Base-by-base conservation (phyloP, 768 basidiomycete genomes). In the Austroboletus festivus region DNA sequence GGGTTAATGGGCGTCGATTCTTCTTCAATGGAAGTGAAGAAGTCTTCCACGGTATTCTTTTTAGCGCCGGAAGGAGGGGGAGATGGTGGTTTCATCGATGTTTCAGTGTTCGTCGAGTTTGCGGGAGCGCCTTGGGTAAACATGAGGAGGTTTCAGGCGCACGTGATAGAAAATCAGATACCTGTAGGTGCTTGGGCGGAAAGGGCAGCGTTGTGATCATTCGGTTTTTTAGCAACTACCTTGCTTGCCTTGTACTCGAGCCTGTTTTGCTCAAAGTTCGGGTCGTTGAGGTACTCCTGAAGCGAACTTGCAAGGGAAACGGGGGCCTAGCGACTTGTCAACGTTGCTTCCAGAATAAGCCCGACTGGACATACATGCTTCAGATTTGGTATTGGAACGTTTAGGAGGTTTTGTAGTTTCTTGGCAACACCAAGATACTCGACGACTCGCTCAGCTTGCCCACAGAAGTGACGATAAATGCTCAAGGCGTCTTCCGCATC, bases 221-320 rank as follows among this genome's bases (percentile, higher is more conserved):
- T 53, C 0, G 47, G 13, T 21, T 57, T 65, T 34, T 65, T 65
- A 44, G 89, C 88, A 3, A 79, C 74, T 5, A 75, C 78, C 67
- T 89, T 90, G 65, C 83, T 91, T 20, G 83, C 74, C 69, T 79
- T 93, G 71, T 99, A 97, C 61, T 98, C 96, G 9, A 86, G 72
- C 52, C 95, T 73, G 67, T 97, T 98, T 68, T 90, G 85, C 67
- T 98, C 96, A 57, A 99, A 99, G 61, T 93, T 93, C 20, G 94
- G 89, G 68, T 99, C 96, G 48, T 91, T 85, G 43, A 99, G 76
- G 64, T 98, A 99, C 61, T 98, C 95, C 64, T 98, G 89, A 24
- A 99, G 77, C 18, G 96, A 83, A 30, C 85, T 85, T 6, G 89
- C 95, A n/a, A 99, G 75, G 0, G 91, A 93, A 11, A 96, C 87